Conservation (phyloP, 345 rosid genomes). For the Brassica rapa region DNA sequence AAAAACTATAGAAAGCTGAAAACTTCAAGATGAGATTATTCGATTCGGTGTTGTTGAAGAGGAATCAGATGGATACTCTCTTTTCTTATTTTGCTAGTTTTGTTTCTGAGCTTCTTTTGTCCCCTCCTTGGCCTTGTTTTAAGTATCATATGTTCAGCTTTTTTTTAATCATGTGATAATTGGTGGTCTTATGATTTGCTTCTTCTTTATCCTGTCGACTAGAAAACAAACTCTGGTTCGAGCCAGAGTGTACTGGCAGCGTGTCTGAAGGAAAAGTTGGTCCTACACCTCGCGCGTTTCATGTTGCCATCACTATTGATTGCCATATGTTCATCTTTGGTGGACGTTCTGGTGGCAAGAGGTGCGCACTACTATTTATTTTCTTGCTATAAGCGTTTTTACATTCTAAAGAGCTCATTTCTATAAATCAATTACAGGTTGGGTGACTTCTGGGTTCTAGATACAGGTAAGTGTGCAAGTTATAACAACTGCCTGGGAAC, state of each 20-base stretch:
- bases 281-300: constrained; percentile 89
- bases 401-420: not conserved
- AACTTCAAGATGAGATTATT: not conserved
- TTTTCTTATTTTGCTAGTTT: no score
- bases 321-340: constrained; percentile 97
- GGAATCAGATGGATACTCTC: no score
- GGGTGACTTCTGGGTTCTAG: constrained; percentile 97
- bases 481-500: no score
- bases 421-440: constrained; percentile 57
- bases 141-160: not conserved
- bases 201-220: constrained; percentile 20
- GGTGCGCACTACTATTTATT: constrained; percentile 44
- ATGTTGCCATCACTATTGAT: constrained; percentile 87
- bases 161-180: not conserved
- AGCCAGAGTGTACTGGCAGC: constrained; percentile 87
- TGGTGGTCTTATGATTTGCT: constrained; percentile 1
- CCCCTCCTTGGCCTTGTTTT: not conserved
- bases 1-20: not conserved
- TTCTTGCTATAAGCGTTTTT: not conserved
- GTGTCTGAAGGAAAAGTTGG: constrained; percentile 82
- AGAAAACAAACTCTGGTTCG: constrained; percentile 91
- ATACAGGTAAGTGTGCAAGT: constrained; percentile 45
- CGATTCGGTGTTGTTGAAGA: no score
- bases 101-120: no score
- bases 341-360: constrained; percentile 72